Conservation (phyloP, 2,329 filamentous ascomycete genomes). For the Atkinsonella hypoxylon region DNA sequence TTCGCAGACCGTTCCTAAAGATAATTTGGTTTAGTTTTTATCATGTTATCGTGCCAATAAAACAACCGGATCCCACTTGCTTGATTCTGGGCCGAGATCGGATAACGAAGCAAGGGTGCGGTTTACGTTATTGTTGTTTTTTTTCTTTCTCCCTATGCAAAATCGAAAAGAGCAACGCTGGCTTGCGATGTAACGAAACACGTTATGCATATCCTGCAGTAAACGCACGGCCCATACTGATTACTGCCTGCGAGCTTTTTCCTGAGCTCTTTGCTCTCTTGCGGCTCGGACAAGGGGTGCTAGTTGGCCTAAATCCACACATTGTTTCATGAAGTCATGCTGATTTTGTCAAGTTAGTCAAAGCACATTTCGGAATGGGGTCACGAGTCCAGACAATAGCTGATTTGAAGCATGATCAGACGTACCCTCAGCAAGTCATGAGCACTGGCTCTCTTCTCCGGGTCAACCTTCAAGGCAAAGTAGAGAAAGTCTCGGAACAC, state of each 20-base stretch:
- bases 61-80: background rate
- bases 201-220: slow-evolving; percentile 1
- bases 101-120: background rate
- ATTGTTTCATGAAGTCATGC: slow-evolving; percentile 72
- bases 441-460: slow-evolving; percentile 90
- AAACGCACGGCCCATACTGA: background rate
- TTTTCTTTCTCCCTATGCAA: background rate
- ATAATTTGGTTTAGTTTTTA: background rate
- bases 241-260: slow-evolving; percentile 57
- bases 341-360: slow-evolving; percentile 20
- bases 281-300: slow-evolving; percentile 81
- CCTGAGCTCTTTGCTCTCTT: slow-evolving; percentile 71
- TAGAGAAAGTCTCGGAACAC: slow-evolving; percentile 86
- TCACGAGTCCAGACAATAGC: background rate
- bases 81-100: background rate
- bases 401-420: slow-evolving; percentile 1
- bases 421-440: slow-evolving; percentile 86
- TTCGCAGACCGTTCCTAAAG: background rate
- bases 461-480: slow-evolving; percentile 91
- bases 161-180: slow-evolving; percentile 5
- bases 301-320: slow-evolving; percentile 62
- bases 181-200: slow-evolving; percentile 4
- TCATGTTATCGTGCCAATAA: slow-evolving; percentile 1
- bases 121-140: background rate
- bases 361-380: background rate